Evolutionary conservation across 768 basidiomycete genomes (phyloP).

Genomic region (Strobilomyces echinocephalus): DNA sequence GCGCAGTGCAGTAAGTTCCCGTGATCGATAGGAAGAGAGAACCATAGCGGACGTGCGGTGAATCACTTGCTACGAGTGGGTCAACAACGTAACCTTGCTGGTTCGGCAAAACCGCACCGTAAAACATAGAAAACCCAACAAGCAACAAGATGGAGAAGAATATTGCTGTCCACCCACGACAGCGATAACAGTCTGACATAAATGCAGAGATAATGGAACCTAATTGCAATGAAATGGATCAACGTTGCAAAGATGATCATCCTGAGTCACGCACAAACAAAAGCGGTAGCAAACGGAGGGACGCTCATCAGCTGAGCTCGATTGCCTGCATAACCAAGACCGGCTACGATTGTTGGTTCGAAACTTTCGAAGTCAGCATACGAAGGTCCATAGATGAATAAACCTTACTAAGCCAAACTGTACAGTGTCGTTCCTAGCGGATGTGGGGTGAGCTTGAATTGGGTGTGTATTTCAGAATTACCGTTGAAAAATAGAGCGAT

Average conservation of each 20-base stretch:
- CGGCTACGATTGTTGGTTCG: constrained; percentile 64
- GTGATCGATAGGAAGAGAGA: constrained; percentile 54
- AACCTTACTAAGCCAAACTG: constrained; percentile 23
- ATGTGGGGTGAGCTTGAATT: neutral
- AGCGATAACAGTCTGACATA: constrained; percentile 49
- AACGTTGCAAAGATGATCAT: neutral
- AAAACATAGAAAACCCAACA: constrained; percentile 54
- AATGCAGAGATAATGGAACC: constrained; percentile 41
- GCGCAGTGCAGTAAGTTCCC: constrained; percentile 50
- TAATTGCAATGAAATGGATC: constrained; percentile 7
- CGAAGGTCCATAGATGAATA: constrained; percentile 15
- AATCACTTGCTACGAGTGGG: constrained; percentile 20
- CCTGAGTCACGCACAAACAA: constrained; percentile 36
- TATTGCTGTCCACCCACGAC: constrained; percentile 45
- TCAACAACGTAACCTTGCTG: neutral
- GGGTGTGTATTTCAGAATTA: constrained; percentile 9
- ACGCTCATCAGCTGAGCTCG: constrained; percentile 62
- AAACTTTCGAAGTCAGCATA: constrained; percentile 46
- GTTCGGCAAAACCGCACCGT: constrained; percentile 33
- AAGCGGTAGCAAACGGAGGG: constrained; percentile 48
- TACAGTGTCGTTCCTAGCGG: constrained; percentile 13
- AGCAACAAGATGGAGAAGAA: constrained; percentile 40
- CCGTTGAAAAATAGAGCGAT: constrained; percentile 52
- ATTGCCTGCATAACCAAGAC: constrained; percentile 51
- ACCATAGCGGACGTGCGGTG: constrained; percentile 44